A percentile compares a stretch with the other conserved stretches of the same genome.
phyloP scores from a whole-genome alignment of 495 filamentous ascomycete species.

The Elaphomyces granulatus region DNA sequence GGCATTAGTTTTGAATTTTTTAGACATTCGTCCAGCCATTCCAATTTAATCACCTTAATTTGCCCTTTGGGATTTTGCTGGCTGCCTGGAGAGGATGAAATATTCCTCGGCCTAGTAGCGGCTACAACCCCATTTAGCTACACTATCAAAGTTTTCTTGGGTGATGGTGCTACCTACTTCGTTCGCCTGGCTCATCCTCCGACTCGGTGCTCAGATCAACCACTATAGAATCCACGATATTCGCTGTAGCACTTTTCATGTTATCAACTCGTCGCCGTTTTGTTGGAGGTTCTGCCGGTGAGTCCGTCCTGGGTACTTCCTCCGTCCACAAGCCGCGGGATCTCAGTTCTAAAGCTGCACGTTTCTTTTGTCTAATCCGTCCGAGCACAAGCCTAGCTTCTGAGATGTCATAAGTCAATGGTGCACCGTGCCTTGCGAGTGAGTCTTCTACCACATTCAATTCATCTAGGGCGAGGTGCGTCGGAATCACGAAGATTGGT shows the following conservation, averaged over 20 bases:
- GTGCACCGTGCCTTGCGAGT: slow-evolving; percentile 37
- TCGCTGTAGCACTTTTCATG: not conserved
- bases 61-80: slow-evolving; percentile 10
- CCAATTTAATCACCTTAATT: slow-evolving; percentile 55
- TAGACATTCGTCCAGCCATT: slow-evolving; percentile 60
- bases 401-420: slow-evolving; percentile 53
- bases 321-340: slow-evolving; percentile 48
- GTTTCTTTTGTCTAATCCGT: slow-evolving; percentile 48
- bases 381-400: slow-evolving; percentile 66
- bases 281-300: slow-evolving; percentile 5
- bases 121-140: not conserved
- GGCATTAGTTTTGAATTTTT: slow-evolving; percentile 38
- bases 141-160: slow-evolving; percentile 1
- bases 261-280: slow-evolving; percentile 15
- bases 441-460: slow-evolving; percentile 48
- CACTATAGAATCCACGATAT: slow-evolving; percentile 5
- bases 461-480: slow-evolving; percentile 47
- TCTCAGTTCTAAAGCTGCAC: slow-evolving; percentile 66
- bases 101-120: too few species aligned
- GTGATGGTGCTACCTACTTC: not conserved
- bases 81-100: too few species aligned
- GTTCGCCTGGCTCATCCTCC: slow-evolving; percentile 17
- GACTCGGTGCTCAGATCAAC: slow-evolving; percentile 22
- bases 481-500: slow-evolving; percentile 56
- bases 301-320: slow-evolving; percentile 16